Evolutionary conservation across 805 yeast genomes (phyloP).

Genomic region (Kodamaea neixiangensis): DNA sequence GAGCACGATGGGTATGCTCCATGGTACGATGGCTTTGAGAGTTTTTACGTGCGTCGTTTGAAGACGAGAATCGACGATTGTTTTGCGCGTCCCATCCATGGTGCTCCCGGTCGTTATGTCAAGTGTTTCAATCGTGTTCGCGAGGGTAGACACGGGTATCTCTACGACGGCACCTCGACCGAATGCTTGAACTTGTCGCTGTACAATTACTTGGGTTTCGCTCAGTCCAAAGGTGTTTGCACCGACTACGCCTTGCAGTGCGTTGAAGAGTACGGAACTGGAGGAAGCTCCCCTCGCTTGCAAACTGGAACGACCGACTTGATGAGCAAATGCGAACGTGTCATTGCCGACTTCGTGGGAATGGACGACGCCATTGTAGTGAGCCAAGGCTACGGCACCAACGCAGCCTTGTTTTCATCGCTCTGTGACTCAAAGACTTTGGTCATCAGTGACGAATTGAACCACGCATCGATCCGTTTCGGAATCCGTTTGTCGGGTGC

Average conservation of each 20-base stretch:
- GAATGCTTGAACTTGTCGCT: slow-evolving; percentile 85
- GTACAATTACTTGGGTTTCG: slow-evolving; percentile 95
- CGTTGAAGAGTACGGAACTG: slow-evolving; percentile 70
- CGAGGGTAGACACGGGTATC: slow-evolving; percentile 64
- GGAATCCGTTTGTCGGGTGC: slow-evolving; percentile 95
- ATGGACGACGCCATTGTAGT: slow-evolving; percentile 85
- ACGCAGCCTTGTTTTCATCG: slow-evolving; percentile 82
- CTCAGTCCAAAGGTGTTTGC: slow-evolving; percentile 91
- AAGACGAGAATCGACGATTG: slow-evolving; percentile 91
- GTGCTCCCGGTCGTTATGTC: slow-evolving; percentile 94
- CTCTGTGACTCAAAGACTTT: slow-evolving; percentile 85
- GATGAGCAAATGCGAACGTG: slow-evolving; percentile 70
- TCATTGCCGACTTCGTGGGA: slow-evolving; percentile 84
- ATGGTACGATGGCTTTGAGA: slow-evolving; percentile 90
- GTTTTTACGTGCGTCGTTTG: slow-evolving; percentile 89
- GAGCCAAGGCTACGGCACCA: slow-evolving; percentile 96
- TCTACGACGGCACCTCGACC: slow-evolving; percentile 72
- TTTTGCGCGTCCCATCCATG: slow-evolving; percentile 93
- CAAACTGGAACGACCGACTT: slow-evolving; percentile 74
- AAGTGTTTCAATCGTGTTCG: slow-evolving; percentile 77
- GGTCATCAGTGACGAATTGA: slow-evolving; percentile 90
- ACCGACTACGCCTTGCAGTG: slow-evolving; percentile 71
- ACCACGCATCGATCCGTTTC: slow-evolving; percentile 93
- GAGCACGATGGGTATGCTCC: slow-evolving; percentile 94
- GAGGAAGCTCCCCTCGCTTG: slow-evolving; percentile 76